Conservation (phyloP, 2,329 filamentous ascomycete genomes). For the Ophiosphaerella herpotricha region DNA sequence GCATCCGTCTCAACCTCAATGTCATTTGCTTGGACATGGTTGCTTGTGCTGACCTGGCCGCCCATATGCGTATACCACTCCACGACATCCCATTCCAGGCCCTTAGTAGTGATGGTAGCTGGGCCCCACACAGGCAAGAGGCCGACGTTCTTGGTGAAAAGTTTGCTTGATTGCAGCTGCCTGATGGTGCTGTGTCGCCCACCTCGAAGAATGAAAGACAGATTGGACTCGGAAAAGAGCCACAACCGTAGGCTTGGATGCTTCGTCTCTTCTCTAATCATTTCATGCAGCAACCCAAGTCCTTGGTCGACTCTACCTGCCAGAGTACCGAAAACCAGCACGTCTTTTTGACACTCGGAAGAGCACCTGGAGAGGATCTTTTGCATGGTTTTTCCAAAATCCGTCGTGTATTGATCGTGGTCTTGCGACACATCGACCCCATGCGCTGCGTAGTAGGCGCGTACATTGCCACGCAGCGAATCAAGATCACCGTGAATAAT, state of each 20-base stretch:
- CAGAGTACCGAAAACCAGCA: slow-evolving; percentile 83
- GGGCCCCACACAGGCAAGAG: slow-evolving; percentile 84
- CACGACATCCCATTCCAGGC: slow-evolving; percentile 88
- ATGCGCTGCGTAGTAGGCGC: slow-evolving; percentile 67
- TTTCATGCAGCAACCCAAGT: slow-evolving; percentile 83
- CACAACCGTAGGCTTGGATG: slow-evolving; percentile 63
- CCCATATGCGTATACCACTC: slow-evolving; percentile 71
- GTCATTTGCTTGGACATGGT: slow-evolving; percentile 50
- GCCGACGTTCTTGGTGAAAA: slow-evolving; percentile 80
- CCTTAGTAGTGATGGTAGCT: slow-evolving; percentile 75
- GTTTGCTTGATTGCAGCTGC: slow-evolving; percentile 56
- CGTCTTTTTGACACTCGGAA: slow-evolving; percentile 52
- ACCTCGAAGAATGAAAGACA: slow-evolving; percentile 78
- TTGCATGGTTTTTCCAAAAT: slow-evolving; percentile 83
- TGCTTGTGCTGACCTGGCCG: slow-evolving; percentile 55
- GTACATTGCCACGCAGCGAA: slow-evolving; percentile 69
- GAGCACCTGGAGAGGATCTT: slow-evolving; percentile 54
- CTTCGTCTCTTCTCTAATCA: slow-evolving; percentile 61
- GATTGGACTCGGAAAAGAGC: slow-evolving; percentile 77
- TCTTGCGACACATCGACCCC: slow-evolving; percentile 69
- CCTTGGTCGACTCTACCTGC: slow-evolving; percentile 93
- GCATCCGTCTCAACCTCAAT: slow-evolving; percentile 48
- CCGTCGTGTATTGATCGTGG: slow-evolving; percentile 83
- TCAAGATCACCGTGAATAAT: slow-evolving; percentile 90
- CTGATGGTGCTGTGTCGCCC: slow-evolving; percentile 71